Percentiles rank a stretch among this genome's conserved stretches.
Evolutionary conservation across 495 filamentous ascomycete genomes (phyloP).

Genomic region (Podospora pseudoanserina): DNA sequence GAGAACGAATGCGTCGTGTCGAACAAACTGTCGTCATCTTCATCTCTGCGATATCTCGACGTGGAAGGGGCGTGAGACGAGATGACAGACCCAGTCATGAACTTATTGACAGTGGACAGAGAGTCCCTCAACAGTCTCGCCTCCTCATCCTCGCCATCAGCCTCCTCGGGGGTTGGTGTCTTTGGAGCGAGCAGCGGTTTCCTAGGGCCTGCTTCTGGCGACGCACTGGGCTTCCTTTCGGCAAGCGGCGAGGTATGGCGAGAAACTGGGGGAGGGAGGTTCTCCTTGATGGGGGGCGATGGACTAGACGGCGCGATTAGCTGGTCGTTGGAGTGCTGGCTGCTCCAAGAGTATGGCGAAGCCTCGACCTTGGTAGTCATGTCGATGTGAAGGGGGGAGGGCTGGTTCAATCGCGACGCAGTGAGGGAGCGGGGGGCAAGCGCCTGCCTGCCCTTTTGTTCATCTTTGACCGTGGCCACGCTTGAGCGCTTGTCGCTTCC

Average conservation of each 20-base stretch:
- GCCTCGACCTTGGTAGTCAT: slow-evolving; percentile 52
- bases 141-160: slow-evolving; percentile 63
- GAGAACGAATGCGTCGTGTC: slow-evolving; percentile 53
- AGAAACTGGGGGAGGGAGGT: slow-evolving; percentile 34
- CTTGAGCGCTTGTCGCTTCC: slow-evolving; percentile 55
- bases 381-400: slow-evolving; percentile 58
- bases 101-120: slow-evolving; percentile 48
- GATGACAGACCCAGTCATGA: slow-evolving; percentile 30
- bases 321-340: slow-evolving; percentile 61
- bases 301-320: slow-evolving; percentile 47
- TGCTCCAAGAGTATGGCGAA: slow-evolving; percentile 66
- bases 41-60: slow-evolving; percentile 38
- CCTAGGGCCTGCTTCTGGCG: slow-evolving; percentile 44
- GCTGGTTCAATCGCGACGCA: slow-evolving; percentile 40
- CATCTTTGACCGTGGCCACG: slow-evolving; percentile 39
- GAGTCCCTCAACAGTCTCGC: slow-evolving; percentile 63
- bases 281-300: slow-evolving; percentile 29
- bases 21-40: slow-evolving; percentile 44
- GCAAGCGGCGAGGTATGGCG: slow-evolving; percentile 29
- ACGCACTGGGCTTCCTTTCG: slow-evolving; percentile 16
- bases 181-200: slow-evolving; percentile 45
- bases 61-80: slow-evolving; percentile 13
- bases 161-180: slow-evolving; percentile 38
- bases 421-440: slow-evolving; percentile 36
- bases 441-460: slow-evolving; percentile 27